phyloP scores from a whole-genome alignment of 352 stramenopile genomes.

The Plasmopara muralis region DNA sequence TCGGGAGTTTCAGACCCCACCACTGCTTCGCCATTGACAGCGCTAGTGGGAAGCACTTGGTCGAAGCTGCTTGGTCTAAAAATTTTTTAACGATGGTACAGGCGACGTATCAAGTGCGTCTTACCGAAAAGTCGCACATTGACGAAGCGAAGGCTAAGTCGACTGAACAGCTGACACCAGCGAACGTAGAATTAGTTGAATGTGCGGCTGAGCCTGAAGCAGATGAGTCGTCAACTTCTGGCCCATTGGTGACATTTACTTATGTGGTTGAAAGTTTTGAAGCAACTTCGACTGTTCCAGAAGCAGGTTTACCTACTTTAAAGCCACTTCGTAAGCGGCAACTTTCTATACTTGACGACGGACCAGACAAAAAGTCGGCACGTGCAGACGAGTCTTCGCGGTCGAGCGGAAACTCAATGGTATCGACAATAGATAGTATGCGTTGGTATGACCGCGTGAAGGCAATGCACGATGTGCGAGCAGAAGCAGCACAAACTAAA shows the following conservation, averaged over 20 bases:
- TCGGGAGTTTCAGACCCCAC: conserved; percentile 29
- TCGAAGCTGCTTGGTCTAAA: conserved; percentile 34
- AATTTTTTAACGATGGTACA: conserved; percentile 29
- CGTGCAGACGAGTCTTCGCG: conserved; percentile 1
- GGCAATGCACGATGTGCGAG: conserved; percentile 35
- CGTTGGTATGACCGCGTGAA: conserved; percentile 43
- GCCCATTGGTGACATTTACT: background rate
- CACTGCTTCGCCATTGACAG: conserved; percentile 51
- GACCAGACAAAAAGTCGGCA: conserved; percentile 14
- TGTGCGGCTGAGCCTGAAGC: conserved; percentile 1
- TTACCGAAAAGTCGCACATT: conserved; percentile 22
- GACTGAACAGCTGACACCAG: conserved; percentile 4
- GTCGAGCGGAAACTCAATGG: conserved; percentile 2
- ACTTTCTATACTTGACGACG: conserved; percentile 14
- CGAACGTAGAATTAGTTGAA: conserved; percentile 3
- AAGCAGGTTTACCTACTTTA: conserved; percentile 1
- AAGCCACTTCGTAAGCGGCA: conserved; percentile 28
- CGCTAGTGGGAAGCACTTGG: conserved; percentile 43
- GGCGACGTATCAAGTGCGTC: conserved; percentile 22
- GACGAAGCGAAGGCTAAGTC: conserved; percentile 10
- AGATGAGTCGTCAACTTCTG: conserved; percentile 3
- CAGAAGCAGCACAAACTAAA: conserved; percentile 8
- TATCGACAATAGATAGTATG: conserved; percentile 19
- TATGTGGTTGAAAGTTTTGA: conserved; percentile 1
- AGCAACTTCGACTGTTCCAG: conserved; percentile 3